These are phyloP conservation scores for Cladosporium sp. DNA, from an alignment of 2,329 filamentous ascomycete species.

Conservation along the genomic window DNA sequence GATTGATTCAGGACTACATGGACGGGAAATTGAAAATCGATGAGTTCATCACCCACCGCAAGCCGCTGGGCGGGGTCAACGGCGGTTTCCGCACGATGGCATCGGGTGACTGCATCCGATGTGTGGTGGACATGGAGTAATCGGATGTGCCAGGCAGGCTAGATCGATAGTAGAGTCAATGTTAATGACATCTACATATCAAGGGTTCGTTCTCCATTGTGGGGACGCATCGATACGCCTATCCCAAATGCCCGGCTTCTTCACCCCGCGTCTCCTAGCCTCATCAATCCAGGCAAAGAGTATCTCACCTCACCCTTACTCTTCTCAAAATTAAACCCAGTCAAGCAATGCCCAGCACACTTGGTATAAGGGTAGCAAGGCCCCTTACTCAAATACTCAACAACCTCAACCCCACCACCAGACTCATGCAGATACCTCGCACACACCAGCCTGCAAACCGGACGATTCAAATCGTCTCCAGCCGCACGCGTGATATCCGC, in stretches of 20 bases:
- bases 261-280: too few species aligned
- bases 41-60: slow-evolving; percentile 94
- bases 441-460: slow-evolving; percentile 2
- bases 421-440: slow-evolving; percentile 8
- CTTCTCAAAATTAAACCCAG: slow-evolving; percentile 2
- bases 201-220: too few species aligned
- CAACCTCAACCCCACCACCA: background rate
- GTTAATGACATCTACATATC: too few species aligned
- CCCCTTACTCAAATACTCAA: slow-evolving; percentile 2
- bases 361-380: slow-evolving; percentile 9
- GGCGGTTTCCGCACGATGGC: slow-evolving; percentile 88
- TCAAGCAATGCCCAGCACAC: slow-evolving; percentile 2
- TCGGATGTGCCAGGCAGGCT: background rate
- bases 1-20: slow-evolving; percentile 79
- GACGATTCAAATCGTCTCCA: background rate
- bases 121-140: slow-evolving; percentile 61
- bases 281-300: background rate
- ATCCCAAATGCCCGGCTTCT: too few species aligned
- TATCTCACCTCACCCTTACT: background rate
- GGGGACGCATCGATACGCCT: too few species aligned
- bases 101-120: slow-evolving; percentile 87
- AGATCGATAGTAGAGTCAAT: background rate
- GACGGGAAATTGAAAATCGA: slow-evolving; percentile 85
- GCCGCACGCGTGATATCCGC: background rate
- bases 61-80: slow-evolving; percentile 74